A percentile compares a stretch with the other conserved stretches of the same genome.
Evolutionary conservation across 225 moss, liverwort and hornwort species (phyloP).

Genomic region (Polytrichum formosum): DNA sequence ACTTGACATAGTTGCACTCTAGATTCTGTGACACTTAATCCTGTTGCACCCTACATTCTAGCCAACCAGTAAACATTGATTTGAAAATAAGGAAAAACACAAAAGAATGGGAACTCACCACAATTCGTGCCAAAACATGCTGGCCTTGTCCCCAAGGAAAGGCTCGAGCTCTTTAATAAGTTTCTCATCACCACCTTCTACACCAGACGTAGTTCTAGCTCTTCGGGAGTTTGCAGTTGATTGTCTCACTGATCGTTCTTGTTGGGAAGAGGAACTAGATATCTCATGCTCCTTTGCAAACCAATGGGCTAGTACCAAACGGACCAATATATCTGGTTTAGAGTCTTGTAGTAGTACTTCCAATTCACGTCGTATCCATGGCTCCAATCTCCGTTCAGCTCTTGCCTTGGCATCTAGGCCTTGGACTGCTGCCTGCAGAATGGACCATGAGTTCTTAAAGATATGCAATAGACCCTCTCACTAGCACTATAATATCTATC

Average conservation of each 20-base stretch:
- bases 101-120: constrained; percentile 21
- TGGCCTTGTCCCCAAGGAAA: constrained; percentile 44
- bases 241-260: constrained; percentile 6
- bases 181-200: constrained; percentile 17
- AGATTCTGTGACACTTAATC: not conserved
- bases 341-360: constrained; percentile 39
- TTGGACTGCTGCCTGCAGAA: constrained; percentile 10
- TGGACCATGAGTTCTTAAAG: no score
- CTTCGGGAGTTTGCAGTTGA: constrained; percentile 6
- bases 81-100: not conserved
- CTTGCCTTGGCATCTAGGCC: constrained; percentile 37
- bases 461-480: no score
- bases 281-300: constrained; percentile 20
- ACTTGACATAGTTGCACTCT: not conserved
- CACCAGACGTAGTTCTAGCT: constrained; percentile 8
- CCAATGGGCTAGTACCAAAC: constrained; percentile 45
- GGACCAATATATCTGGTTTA: constrained; percentile 33
- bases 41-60: not conserved
- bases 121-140: constrained; percentile 60
- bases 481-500: no score
- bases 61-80: no score
- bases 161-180: constrained; percentile 34
- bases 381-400: constrained; percentile 46
- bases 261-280: constrained; percentile 2
- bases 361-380: constrained; percentile 52